phyloP scores from a whole-genome alignment of 495 filamentous ascomycete genomes.

The Entonaema liquescens region DNA sequence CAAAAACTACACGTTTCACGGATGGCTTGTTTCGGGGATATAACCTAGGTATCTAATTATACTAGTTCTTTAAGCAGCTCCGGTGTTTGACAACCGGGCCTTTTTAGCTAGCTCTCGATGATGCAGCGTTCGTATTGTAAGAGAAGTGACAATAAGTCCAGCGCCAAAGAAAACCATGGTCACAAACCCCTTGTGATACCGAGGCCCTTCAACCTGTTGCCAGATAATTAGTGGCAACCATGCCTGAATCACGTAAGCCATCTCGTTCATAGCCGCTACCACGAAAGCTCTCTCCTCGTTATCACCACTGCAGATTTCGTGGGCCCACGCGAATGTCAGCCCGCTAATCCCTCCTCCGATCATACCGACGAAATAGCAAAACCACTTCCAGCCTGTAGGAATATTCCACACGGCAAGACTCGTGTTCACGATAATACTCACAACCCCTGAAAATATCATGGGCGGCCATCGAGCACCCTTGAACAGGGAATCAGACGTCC shows the following conservation, averaged over 20 bases:
- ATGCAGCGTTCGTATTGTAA: conserved; percentile 54
- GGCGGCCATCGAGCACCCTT: conserved; percentile 65
- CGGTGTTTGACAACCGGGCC: conserved; percentile 10
- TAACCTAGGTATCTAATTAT: neutral
- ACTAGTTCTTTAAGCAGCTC: conserved; percentile 9
- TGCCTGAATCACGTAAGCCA: conserved; percentile 54
- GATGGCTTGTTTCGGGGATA: neutral
- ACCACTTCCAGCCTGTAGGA: conserved; percentile 55
- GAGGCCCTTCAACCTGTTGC: conserved; percentile 58
- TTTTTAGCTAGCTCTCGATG: conserved; percentile 48
- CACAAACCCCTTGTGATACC: conserved; percentile 56
- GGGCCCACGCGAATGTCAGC: conserved; percentile 59
- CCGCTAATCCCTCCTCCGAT: conserved; percentile 50
- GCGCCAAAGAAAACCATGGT: conserved; percentile 52
- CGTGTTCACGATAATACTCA: conserved; percentile 53
- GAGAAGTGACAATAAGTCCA: conserved; percentile 47
- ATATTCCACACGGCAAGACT: conserved; percentile 55
- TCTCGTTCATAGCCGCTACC: conserved; percentile 53
- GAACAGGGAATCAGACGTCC: conserved; percentile 60
- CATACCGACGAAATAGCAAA: conserved; percentile 59
- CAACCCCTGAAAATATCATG: conserved; percentile 51
- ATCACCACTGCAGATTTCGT: conserved; percentile 61
- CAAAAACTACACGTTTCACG: neutral
- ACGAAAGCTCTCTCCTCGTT: conserved; percentile 66
- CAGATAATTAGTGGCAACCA: conserved; percentile 59